Conservation (phyloP, 345 rosid genomes). For the Brassica cretica region DNA sequence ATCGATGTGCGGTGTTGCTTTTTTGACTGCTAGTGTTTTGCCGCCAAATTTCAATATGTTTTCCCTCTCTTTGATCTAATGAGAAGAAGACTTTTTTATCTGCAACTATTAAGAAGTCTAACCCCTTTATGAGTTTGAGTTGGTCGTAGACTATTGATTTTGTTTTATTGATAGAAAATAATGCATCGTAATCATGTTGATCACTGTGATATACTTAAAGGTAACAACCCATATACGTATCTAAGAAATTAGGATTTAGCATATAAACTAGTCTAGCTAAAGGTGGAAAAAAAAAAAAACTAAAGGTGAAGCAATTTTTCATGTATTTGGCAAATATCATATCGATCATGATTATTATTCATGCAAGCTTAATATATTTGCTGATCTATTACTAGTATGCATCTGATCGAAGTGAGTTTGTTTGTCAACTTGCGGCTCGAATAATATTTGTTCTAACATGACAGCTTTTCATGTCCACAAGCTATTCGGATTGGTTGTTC, state of each 20-base stretch:
- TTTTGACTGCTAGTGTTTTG: not conserved
- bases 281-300: not conserved
- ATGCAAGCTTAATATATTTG: not conserved
- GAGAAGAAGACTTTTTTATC: not conserved
- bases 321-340: not conserved
- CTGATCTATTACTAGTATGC: not conserved
- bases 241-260: not conserved
- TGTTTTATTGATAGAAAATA: not conserved
- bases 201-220: not conserved
- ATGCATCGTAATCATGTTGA: not conserved
- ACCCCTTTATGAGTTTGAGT: not conserved
- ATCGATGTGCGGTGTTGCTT: not conserved
- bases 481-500: not conserved
- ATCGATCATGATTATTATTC: not conserved
- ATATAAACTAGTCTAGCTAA: not conserved
- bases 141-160: not conserved
- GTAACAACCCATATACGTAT: not conserved
- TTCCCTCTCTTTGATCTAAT: not conserved
- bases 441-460: slow-evolving; percentile 1
- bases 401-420: slow-evolving; percentile 22
- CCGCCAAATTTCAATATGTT: not conserved
- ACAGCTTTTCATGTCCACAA: slow-evolving; percentile 22
- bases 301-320: not conserved
- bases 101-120: not conserved
- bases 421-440: slow-evolving; percentile 25